Evolutionary conservation across 495 filamentous ascomycete species (phyloP), one percentile per base, ranked within the genome.

Genomic region (Articulospora tetracladia): DNA sequence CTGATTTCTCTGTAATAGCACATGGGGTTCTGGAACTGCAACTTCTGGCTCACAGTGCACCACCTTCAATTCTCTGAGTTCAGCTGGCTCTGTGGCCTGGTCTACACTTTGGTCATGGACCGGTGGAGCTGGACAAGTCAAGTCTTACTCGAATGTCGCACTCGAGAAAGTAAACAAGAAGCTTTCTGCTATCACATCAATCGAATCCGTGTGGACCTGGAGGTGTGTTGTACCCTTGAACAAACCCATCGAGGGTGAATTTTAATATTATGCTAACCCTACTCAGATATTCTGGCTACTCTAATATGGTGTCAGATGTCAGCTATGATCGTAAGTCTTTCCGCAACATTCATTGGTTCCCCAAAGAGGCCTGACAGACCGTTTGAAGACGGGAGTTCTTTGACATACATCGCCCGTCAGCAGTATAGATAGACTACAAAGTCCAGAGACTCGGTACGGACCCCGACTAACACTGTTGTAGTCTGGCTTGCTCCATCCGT

Each of bases 241-340:
- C n/a, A n/a, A n/a, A n/a, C n/a, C n/a, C n/a, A n/a, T n/a, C n/a
- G n/a, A n/a, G n/a, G n/a, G n/a, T n/a, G n/a, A n/a, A n/a, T n/a
- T n/a, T n/a, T n/a, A n/a, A n/a, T n/a, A n/a, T n/a, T n/a, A n/a
- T n/a, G n/a, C 46, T 53, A 24, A 56, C 41, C 23, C 22, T 6
- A 25, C 51, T n/a, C 50, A 85, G 81, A 57, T 86, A 86, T 73
- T 75, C 79, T 1, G 83, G 78, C 28, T 4, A 4, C 30, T 76
- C 67, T 41, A 61, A 68, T 51, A 68, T 85, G 30, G 75, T 84
- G 22, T 79, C 82, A 30, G 74, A 88, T 65, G 85, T 88, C 22
- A 73, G 83, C 28, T 88, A 88, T 68, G 85, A 88, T 67, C 70
- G n/a, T n/a, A n/a, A n/a, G n/a, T n/a, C n/a, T n/a, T n/a, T n/a